phyloP scores from a whole-genome alignment of 179 eudicot genomes.

The Spergularia azorica region DNA sequence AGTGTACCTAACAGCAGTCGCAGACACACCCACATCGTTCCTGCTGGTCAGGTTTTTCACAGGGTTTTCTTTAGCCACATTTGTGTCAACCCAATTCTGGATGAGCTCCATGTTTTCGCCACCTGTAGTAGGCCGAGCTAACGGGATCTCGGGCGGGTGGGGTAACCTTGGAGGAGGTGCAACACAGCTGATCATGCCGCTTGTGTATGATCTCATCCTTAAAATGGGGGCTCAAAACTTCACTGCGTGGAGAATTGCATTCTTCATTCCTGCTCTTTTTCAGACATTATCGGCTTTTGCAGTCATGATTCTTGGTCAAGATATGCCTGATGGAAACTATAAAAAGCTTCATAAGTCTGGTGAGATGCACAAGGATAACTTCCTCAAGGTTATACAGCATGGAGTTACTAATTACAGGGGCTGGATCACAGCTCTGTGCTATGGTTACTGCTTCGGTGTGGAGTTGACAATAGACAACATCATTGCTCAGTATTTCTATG shows the following conservation, averaged over 20 bases:
- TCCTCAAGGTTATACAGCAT: conserved; percentile 39
- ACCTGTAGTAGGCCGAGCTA: conserved; percentile 66
- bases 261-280: conserved; percentile 67
- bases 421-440: conserved; percentile 81
- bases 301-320: conserved; percentile 70
- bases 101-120: conserved; percentile 90
- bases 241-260: conserved; percentile 82
- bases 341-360: conserved; percentile 51
- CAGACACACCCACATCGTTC: conserved; percentile 40
- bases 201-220: conserved; percentile 52
- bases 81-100: conserved; percentile 90
- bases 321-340: conserved; percentile 76
- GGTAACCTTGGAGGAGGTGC: conserved; percentile 98
- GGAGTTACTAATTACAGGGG: conserved; percentile 70
- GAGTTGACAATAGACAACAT: conserved; percentile 84
- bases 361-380: conserved; percentile 55
- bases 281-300: conserved; percentile 63
- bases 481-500: conserved; percentile 78
- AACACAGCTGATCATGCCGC: conserved; percentile 79
- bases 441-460: conserved; percentile 91
- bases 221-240: conserved; percentile 43
- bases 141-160: conserved; percentile 87
- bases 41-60: conserved; percentile 67
- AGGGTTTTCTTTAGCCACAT: conserved; percentile 85
- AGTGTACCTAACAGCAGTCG: conserved; percentile 51